Evolutionary conservation across 768 basidiomycete genomes (phyloP), one percentile per base, ranked within the genome.

Genomic region (Mycena galericulata): DNA sequence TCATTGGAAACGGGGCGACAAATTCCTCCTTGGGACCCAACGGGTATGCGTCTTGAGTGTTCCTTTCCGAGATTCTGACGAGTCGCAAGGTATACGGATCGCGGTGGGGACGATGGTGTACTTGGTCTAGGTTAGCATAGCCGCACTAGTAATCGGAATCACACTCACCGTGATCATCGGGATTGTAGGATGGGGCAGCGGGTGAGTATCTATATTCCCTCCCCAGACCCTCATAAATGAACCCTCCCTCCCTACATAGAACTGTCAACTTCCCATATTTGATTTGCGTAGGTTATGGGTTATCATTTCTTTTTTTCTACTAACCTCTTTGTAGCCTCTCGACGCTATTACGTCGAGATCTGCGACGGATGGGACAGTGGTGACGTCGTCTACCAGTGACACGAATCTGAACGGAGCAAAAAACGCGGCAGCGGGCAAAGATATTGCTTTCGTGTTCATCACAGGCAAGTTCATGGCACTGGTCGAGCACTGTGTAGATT

Each of bases 1-100:
- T 92, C 22, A 82, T 91, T 54, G 91, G 91, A 6, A 84, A 79
- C 67, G 90, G 87, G 40, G 88, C 89, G 12, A 87, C 85, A 6
- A 83, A 88, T 8, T 82, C 85, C 49, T 80, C 84, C 0, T 72
- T 74, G 26, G 90, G 92, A 22, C 83, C 87, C 0, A 92, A 92
- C 73, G 87, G 85, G 79, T 88, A 65, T 20, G 65, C 6, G 34
- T 36, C 34, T 43, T 3, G 26, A 18, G 10, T 34, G 76, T 43
- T 36, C n/a, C n/a, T 17, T 18, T 1, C 34, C 26, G 50, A 32
- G n/a, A 17, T 24, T 11, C 32, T 56, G 20, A 46, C 26, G 24
- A 17, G 18, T 34, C 20, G 55, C 17, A 45, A 83, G 83, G 15
- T 86, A 82, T 65, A 66, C 79, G 4, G 90, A 90, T 68, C 83